Percentiles rank a stretch among this genome's conserved stretches.
Conservation (phyloP, 257 asterid species). For the Gentiana dahurica region DNA sequence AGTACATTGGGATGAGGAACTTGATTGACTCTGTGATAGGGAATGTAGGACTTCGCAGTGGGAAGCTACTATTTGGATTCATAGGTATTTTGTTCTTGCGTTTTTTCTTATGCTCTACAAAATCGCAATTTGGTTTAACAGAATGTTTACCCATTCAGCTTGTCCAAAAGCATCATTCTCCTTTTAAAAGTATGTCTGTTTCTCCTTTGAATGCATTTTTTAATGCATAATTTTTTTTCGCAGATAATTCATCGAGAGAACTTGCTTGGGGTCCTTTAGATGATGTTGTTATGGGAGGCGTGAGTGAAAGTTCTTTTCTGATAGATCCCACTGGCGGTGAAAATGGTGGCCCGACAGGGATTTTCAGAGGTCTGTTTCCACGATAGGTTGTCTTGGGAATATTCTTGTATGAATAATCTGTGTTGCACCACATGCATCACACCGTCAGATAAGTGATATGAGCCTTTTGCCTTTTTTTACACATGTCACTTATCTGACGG, state of each 20-base stretch:
- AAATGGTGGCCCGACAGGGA: slow-evolving; percentile 73
- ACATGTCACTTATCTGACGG: too few relatives aligned
- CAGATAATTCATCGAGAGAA: slow-evolving; percentile 57
- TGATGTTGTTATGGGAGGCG: slow-evolving; percentile 99
- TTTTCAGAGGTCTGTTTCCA: slow-evolving; percentile 61
- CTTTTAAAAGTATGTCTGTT: not conserved
- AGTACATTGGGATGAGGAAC: slow-evolving; percentile 82
- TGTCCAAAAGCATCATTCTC: not conserved
- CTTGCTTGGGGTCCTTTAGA: slow-evolving; percentile 94
- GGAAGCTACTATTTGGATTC: slow-evolving; percentile 75
- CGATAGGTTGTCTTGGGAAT: not conserved
- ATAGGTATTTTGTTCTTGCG: slow-evolving; percentile 39
- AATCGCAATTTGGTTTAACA: not conserved
- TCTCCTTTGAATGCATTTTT: slow-evolving; percentile 3
- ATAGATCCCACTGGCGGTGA: slow-evolving; percentile 72
- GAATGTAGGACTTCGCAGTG: slow-evolving; percentile 62
- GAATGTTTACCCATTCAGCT: too few relatives aligned
- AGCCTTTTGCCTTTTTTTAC: too few relatives aligned
- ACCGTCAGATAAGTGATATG: too few relatives aligned
- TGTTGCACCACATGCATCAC: not conserved
- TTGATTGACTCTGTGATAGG: slow-evolving; percentile 61
- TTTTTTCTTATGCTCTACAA: not conserved
- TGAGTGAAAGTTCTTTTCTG: slow-evolving; percentile 75
- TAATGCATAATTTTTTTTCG: slow-evolving; percentile 6
- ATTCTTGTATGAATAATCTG: not conserved